Evolutionary conservation across 2,329 filamentous ascomycete species (phyloP).

Genomic region (Thyridium curvatum): DNA sequence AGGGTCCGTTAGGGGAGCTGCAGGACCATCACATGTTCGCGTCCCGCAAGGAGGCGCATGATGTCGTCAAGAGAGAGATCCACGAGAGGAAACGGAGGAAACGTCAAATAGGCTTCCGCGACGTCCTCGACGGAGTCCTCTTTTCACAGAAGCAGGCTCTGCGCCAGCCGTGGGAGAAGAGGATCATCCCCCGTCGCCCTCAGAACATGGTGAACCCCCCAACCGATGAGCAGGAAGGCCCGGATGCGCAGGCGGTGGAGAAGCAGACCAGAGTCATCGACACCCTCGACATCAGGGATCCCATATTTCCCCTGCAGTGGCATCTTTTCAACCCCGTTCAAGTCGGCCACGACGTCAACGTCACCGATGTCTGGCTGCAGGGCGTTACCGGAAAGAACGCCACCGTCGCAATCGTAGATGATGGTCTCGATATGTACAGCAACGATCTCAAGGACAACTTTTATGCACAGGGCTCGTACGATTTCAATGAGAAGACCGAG

Average conservation of each 20-base stretch:
- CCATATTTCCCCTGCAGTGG: conserved; percentile 93
- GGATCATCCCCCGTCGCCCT: conserved; percentile 27
- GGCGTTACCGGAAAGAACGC: conserved; percentile 85
- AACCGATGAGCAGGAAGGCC: conserved; percentile 14
- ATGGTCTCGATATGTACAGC: conserved; percentile 94
- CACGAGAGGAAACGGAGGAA: conserved; percentile 54
- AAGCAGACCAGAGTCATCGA: conserved; percentile 55
- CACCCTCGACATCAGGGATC: conserved; percentile 72
- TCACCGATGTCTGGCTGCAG: conserved; percentile 87
- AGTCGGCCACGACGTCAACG: conserved; percentile 86
- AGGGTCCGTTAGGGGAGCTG: conserved; percentile 75
- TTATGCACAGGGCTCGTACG: conserved; percentile 85
- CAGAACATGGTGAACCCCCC: conserved; percentile 14
- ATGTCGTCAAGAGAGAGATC: conserved; percentile 51
- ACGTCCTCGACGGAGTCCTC: conserved; percentile 67
- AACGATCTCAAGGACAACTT: conserved; percentile 90
- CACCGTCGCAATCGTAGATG: conserved; percentile 91
- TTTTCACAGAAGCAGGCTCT: conserved; percentile 69
- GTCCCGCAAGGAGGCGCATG: conserved; percentile 54
- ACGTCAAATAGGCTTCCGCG: conserved; percentile 41
- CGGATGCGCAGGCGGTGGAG: conserved; percentile 40
- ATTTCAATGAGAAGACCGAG: conserved; percentile 82
- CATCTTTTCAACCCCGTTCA: conserved; percentile 83
- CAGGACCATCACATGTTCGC: conserved; percentile 81
- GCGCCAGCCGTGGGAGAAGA: conserved; percentile 47